phyloP scores from a whole-genome alignment of 805 yeast species.

The Teunomyces atbi region DNA sequence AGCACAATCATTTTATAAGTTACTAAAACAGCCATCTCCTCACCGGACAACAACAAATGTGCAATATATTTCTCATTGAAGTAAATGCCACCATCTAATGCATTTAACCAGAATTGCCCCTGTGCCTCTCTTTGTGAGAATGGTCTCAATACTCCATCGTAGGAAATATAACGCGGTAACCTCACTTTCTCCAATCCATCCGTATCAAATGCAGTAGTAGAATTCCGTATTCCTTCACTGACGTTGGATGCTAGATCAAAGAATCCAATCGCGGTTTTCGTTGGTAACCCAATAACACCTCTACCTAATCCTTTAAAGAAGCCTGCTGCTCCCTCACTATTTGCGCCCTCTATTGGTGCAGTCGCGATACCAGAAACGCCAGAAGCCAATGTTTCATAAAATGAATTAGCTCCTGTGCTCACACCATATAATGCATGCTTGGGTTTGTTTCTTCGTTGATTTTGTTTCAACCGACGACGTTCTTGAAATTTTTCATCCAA shows the following conservation, averaged over 20 bases:
- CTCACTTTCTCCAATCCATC: slow-evolving; percentile 77
- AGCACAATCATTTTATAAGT: slow-evolving; percentile 70
- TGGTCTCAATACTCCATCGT: slow-evolving; percentile 71
- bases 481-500: slow-evolving; percentile 85
- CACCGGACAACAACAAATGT: slow-evolving; percentile 79
- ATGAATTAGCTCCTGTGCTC: slow-evolving; percentile 82
- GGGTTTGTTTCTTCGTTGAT: slow-evolving; percentile 74
- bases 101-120: slow-evolving; percentile 90
- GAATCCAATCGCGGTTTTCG: slow-evolving; percentile 93
- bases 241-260: slow-evolving; percentile 90
- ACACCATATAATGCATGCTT: slow-evolving; percentile 83
- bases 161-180: slow-evolving; percentile 72
- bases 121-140: slow-evolving; percentile 82
- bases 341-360: slow-evolving; percentile 89
- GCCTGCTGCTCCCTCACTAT: slow-evolving; percentile 85
- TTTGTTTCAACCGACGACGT: slow-evolving; percentile 68
- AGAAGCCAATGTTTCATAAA: slow-evolving; percentile 80
- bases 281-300: slow-evolving; percentile 93
- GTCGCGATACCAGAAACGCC: slow-evolving; percentile 89
- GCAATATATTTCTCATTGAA: slow-evolving; percentile 77
- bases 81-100: slow-evolving; percentile 76
- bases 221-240: slow-evolving; percentile 89
- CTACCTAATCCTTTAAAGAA: slow-evolving; percentile 92
- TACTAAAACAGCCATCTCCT: slow-evolving; percentile 71
- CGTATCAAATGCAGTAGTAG: slow-evolving; percentile 85